These are phyloP conservation scores for Neofusicoccum umdonicola DNA, from an alignment of 2,329 filamentous ascomycete genomes.

Conservation along the genomic window DNA sequence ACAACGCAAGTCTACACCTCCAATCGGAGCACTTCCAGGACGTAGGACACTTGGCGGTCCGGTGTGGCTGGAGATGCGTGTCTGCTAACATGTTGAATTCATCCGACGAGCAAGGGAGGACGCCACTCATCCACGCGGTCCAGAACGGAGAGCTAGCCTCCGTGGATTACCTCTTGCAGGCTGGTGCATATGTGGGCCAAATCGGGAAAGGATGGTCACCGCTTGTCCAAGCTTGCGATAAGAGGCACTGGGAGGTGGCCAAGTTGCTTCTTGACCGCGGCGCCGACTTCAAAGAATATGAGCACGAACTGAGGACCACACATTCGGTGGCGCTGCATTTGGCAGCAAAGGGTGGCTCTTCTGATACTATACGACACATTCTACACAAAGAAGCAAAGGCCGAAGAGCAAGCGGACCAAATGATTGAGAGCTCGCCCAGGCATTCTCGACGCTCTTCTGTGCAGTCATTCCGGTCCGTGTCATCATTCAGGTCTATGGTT, in stretches of 20 bases:
- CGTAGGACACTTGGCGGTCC: not conserved
- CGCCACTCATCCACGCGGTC: not conserved
- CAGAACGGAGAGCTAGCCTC: not conserved
- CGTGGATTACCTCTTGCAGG: not conserved
- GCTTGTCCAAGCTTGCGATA: not conserved
- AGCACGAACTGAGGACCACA: not conserved
- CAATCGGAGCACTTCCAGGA: not conserved
- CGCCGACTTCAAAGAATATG: not conserved
- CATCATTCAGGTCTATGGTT: not conserved
- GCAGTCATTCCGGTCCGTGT: not conserved
- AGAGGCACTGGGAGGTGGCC: not conserved
- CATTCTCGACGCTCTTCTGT: not conserved
- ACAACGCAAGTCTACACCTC: not conserved
- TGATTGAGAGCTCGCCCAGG: not conserved
- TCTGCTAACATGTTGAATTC: not conserved
- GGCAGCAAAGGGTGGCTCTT: not conserved
- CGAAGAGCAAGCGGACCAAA: not conserved
- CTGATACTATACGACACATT: not conserved
- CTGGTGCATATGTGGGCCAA: not conserved
- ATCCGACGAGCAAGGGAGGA: not conserved
- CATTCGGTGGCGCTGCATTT: not conserved
- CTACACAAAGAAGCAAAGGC: not conserved
- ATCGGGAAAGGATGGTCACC: not conserved
- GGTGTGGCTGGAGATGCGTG: conserved; percentile 1
- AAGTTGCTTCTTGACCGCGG: not conserved